Conservation (phyloP, 2,329 filamentous ascomycete genomes). For the Venturia asperata region DNA sequence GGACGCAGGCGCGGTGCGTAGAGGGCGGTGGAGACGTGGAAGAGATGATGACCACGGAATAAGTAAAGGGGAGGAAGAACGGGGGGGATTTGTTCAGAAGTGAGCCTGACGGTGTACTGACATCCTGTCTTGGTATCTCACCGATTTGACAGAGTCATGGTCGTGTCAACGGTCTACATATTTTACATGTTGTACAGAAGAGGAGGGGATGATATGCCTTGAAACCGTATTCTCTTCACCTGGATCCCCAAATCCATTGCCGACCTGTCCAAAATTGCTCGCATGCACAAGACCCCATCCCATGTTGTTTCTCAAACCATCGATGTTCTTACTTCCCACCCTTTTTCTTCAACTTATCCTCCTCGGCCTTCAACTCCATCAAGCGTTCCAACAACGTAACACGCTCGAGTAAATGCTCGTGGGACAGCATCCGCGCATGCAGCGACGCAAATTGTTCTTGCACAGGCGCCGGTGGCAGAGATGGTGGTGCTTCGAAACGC, state of each 20-base stretch:
- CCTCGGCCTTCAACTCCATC: neutral
- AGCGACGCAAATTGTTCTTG: neutral
- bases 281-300: too few species aligned
- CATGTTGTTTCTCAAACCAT: neutral
- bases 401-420: slow-evolving; percentile 8
- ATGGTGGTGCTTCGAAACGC: neutral
- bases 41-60: too few species aligned
- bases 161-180: neutral
- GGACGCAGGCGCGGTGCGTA: too few species aligned
- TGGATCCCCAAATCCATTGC: neutral
- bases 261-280: neutral
- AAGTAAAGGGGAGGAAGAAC: too few species aligned
- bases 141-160: too few species aligned
- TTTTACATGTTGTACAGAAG: neutral
- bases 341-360: slow-evolving; percentile 4
- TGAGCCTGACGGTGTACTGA: too few species aligned
- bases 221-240: neutral
- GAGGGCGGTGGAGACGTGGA: too few species aligned
- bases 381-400: slow-evolving; percentile 2
- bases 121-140: too few species aligned
- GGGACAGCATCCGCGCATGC: neutral
- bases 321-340: neutral
- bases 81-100: too few species aligned
- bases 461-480: neutral
- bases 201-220: neutral